Evolutionary conservation across 164 flowering plant genomes (phyloP).

Genomic region (Nymphaea thermarum): DNA sequence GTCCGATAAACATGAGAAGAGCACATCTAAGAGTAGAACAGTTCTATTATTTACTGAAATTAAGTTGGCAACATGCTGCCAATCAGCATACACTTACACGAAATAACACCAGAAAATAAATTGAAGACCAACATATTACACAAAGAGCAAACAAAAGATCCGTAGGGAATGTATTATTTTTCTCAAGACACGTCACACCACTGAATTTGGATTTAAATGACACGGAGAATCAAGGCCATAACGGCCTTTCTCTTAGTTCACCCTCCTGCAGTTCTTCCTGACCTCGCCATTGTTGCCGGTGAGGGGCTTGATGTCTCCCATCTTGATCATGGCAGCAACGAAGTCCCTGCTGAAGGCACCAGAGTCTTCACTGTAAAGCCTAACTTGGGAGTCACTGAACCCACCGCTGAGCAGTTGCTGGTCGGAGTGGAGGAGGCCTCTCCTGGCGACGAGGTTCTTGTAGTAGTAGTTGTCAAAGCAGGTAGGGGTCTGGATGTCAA

Average conservation of each 20-base stretch:
- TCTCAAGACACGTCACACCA: too few relatives aligned
- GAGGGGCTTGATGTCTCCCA: conserved; percentile 13
- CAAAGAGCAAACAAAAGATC: too few relatives aligned
- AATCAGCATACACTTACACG: too few relatives aligned
- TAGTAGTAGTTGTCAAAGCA: conserved; percentile 17
- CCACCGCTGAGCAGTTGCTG: conserved; percentile 16
- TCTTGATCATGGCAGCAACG: conserved; percentile 15
- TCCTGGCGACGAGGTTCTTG: conserved; percentile 7
- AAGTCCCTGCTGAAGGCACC: conserved; percentile 10
- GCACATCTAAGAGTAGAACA: too few relatives aligned
- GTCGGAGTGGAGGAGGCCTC: conserved; percentile 22
- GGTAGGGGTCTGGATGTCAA: conserved; percentile 13
- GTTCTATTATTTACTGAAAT: too few relatives aligned
- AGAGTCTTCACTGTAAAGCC: background rate
- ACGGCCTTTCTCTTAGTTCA: background rate
- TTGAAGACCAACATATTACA: too few relatives aligned
- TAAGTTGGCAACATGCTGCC: too few relatives aligned
- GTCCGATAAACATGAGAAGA: too few relatives aligned
- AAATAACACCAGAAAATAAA: too few relatives aligned
- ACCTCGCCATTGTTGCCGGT: conserved; percentile 12
- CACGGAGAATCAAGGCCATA: too few relatives aligned
- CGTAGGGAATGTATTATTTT: too few relatives aligned
- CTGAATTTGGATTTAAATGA: too few relatives aligned
- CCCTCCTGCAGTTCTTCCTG: conserved; percentile 5
- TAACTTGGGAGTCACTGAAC: conserved; percentile 10